Conservation (phyloP, 108 stramenopile genomes). For the Nannochloropsis gaditana region DNA sequence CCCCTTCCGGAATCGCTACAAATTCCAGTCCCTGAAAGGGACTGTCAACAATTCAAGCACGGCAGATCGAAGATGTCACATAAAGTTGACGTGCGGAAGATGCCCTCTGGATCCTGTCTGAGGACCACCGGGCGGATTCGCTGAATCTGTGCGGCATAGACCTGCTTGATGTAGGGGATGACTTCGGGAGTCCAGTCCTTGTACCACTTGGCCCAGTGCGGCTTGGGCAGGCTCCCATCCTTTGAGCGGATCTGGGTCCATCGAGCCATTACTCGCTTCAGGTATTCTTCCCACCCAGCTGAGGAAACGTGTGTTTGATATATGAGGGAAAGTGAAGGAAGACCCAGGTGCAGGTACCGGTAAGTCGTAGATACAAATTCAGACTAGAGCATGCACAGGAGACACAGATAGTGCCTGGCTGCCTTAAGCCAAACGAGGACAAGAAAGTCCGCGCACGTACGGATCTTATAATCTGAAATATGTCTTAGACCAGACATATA, state of each 20-base stretch:
- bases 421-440: no score
- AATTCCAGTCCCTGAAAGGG: no score
- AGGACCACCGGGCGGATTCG: not conserved
- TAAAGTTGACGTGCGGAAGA: not conserved
- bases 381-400: no score
- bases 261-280: conserved; percentile 10
- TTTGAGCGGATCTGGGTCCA: conserved; percentile 10
- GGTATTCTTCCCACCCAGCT: not conserved
- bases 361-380: no score
- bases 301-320: not conserved
- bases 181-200: not conserved
- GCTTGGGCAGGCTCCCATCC: conserved; percentile 5
- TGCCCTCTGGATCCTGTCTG: not conserved
- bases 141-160: not conserved
- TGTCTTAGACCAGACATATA: not conserved
- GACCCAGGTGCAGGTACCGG: no score
- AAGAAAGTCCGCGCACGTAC: no score
- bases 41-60: not conserved
- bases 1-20: no score
- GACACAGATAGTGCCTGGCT: no score
- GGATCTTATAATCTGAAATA: no score
- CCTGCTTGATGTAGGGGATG: conserved; percentile 10
- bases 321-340: no score
- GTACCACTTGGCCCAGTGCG: not conserved
- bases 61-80: not conserved